Evolutionary conservation across 371 early-diverging fungal species (phyloP).

Genomic region (Thermomucor indicae-seudaticae): DNA sequence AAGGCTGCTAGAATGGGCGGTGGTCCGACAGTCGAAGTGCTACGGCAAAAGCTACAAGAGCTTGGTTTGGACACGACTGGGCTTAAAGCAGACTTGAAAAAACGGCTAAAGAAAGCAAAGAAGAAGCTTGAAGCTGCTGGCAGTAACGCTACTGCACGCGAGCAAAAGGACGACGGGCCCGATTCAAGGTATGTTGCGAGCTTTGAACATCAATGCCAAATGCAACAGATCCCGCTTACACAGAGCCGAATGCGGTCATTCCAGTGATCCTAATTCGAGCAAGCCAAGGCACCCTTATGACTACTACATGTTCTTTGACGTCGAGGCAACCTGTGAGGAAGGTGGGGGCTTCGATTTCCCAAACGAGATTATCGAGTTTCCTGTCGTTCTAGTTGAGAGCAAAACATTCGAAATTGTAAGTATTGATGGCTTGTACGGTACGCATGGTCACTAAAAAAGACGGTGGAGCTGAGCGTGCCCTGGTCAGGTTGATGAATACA

Average conservation of each 20-base stretch:
- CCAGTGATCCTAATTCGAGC: background rate
- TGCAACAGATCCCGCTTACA: no score
- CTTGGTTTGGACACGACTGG: slow-evolving; percentile 52
- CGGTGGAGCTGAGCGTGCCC: no score
- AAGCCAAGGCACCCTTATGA: slow-evolving; percentile 34
- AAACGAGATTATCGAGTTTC: slow-evolving; percentile 87
- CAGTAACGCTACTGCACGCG: no score
- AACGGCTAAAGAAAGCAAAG: slow-evolving; percentile 42
- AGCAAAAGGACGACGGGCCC: no score
- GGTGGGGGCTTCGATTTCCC: slow-evolving; percentile 51
- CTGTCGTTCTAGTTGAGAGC: slow-evolving; percentile 67
- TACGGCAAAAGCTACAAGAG: slow-evolving; percentile 38
- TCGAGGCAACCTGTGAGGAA: slow-evolving; percentile 79
- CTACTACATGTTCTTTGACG: slow-evolving; percentile 71
- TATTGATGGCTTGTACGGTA: background rate
- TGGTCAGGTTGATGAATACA: slow-evolving; percentile 66
- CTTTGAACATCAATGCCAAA: no score
- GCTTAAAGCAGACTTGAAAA: slow-evolving; percentile 42
- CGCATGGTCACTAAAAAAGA: no score
- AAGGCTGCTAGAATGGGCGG: no score
- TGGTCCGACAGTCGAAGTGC: slow-evolving; percentile 42
- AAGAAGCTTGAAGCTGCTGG: no score
- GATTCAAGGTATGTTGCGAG: no score
- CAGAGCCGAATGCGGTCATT: no score
- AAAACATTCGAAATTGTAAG: slow-evolving; percentile 53